Conservation (phyloP, 108 stramenopile species). For the Cyclostephanos invisitatus region DNA sequence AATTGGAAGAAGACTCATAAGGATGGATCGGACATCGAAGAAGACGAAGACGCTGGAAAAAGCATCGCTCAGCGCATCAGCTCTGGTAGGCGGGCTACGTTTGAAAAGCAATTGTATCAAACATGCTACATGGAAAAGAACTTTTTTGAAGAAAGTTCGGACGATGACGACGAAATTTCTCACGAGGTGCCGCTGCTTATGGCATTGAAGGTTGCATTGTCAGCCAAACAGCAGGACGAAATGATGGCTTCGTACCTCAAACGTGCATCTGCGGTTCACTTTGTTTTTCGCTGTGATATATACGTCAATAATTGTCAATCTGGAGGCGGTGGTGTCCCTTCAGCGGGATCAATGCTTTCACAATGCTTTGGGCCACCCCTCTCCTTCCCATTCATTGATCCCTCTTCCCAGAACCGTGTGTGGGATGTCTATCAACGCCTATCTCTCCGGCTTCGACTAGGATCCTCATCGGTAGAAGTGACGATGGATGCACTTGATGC, state of each 20-base stretch:
- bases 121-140: constrained; percentile 15
- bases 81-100: constrained; percentile 7
- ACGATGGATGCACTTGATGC: constrained; percentile 64
- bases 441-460: constrained; percentile 66
- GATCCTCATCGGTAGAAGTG: constrained; percentile 66
- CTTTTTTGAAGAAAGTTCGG: not conserved
- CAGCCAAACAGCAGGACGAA: constrained; percentile 23
- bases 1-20: constrained; percentile 11
- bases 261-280: constrained; percentile 52
- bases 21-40: constrained; percentile 20
- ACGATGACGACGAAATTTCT: not conserved
- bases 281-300: constrained; percentile 57
- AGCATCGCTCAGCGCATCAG: constrained; percentile 28
- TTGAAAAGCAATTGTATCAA: constrained; percentile 9
- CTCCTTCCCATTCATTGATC: constrained; percentile 50
- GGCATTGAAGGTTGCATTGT: constrained; percentile 36
- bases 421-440: constrained; percentile 75
- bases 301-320: constrained; percentile 21
- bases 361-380: constrained; percentile 71
- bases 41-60: constrained; percentile 15
- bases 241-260: constrained; percentile 42
- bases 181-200: constrained; percentile 25
- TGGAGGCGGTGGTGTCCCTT: constrained; percentile 5
- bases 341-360: constrained; percentile 49
- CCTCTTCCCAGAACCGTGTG: constrained; percentile 46